Base-by-base conservation (phyloP, 1,139 yeast genomes). In the Chernovozyma aurita region DNA sequence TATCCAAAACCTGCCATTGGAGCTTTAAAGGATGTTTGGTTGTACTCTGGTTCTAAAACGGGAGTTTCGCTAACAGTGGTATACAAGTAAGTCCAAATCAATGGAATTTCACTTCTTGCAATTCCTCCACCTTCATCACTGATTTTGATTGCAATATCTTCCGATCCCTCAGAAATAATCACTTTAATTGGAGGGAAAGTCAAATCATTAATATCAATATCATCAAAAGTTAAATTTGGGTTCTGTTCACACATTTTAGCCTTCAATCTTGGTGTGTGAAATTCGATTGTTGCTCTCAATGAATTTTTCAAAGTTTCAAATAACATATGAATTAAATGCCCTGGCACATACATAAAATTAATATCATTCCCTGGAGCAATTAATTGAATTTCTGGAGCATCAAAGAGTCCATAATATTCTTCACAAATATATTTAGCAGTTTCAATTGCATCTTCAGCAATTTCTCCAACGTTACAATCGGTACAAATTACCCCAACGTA, bases 1-100 rank as follows among this genome's bases (percentile, higher is more conserved):
- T 87, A 90, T 28, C 96, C 96, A 49, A 85, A 84, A 0, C 96
- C 97, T 33, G 95, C 95, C 86, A 87, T 83, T 38, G 96, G 97
- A 1, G 95, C 95, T 57, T 78, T 78, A 59, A 80, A 81, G 40
- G 80, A 80, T 22, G 76, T 65, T 46, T 68, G 73, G 42, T 59
- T 65, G 42, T 59, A 60, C 40, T 77, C 84, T 0, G 80, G 73
- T 40, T 83, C 90, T 37, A 83, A 61, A 18, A 69, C 73, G 1
- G 92, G 92, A 8, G 85, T 77, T 42, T 80, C 76, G 49, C 79
- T 77, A 35, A 90, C 95, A 0, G 96, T 85, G 4, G 96, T 87
- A 60, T 87, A 87, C 58, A 88, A 73, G 55, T 87, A 87, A 0
- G 95, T 86, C 96, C 95, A 87, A 33, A 87, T 85, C 43, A 85